Conservation (phyloP, 257 asterid species). For the Solanum rostratum region DNA sequence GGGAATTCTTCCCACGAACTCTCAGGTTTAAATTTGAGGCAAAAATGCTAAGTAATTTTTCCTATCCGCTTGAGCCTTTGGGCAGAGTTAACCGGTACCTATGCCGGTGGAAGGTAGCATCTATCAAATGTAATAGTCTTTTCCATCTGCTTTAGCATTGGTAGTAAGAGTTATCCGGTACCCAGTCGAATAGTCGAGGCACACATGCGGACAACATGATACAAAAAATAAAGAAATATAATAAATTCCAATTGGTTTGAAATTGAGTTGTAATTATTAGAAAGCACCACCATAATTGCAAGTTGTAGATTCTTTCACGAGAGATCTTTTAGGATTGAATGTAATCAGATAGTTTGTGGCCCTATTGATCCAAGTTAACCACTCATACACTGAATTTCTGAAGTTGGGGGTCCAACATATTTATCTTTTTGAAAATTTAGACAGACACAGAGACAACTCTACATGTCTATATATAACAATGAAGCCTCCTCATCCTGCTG, state of each 20-base stretch:
- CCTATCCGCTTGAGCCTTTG: background rate
- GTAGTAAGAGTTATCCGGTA: background rate
- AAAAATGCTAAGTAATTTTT: background rate
- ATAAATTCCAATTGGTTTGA: background rate
- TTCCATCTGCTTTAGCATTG: background rate
- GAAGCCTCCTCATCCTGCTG: background rate
- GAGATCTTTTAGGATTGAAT: background rate
- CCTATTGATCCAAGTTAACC: background rate
- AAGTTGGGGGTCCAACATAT: background rate
- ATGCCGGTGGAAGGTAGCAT: background rate
- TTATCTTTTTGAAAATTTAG: background rate
- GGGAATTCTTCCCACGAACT: background rate
- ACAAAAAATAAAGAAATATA: background rate
- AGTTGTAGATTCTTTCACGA: background rate
- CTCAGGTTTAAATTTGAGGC: background rate
- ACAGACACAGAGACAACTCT: background rate
- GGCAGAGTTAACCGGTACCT: background rate
- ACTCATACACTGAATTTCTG: background rate
- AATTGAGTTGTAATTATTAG: background rate
- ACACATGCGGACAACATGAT: background rate
- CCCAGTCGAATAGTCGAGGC: background rate
- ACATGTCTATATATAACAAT: background rate
- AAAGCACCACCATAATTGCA: background rate
- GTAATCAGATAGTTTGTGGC: background rate
- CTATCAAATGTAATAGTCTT: background rate